Conservation (phyloP, 805 yeast genomes). For the Ogataea dorogensis region DNA sequence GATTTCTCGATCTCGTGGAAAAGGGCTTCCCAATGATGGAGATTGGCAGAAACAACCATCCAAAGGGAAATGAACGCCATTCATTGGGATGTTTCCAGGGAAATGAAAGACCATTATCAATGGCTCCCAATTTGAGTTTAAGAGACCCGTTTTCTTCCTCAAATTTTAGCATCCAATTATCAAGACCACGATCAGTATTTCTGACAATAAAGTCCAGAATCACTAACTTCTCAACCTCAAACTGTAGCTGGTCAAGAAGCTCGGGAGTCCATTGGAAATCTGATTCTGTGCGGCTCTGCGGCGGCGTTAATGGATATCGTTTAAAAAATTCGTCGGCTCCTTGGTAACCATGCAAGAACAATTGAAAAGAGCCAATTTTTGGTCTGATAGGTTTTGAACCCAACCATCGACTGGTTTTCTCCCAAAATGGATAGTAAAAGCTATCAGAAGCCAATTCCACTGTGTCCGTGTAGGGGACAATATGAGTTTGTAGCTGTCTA, state of each 20-base stretch:
- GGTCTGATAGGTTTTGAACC: constrained; percentile 32
- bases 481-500: constrained; percentile 51
- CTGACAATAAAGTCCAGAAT: constrained; percentile 70
- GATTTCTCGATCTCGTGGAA: constrained; percentile 50
- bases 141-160: constrained; percentile 40
- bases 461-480: constrained; percentile 67
- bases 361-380: constrained; percentile 68
- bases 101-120: constrained; percentile 70
- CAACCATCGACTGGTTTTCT: constrained; percentile 29
- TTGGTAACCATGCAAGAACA: constrained; percentile 55
- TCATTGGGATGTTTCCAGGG: constrained; percentile 86
- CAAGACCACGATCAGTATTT: constrained; percentile 72
- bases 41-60: constrained; percentile 70
- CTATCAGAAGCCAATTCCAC: constrained; percentile 46
- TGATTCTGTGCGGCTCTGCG: constrained; percentile 7
- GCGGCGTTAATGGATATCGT: too few species aligned
- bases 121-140: constrained; percentile 58
- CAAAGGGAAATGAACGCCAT: constrained; percentile 77
- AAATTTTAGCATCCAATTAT: constrained; percentile 73
- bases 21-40: constrained; percentile 68
- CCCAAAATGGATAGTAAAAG: constrained; percentile 55
- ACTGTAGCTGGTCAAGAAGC: constrained; percentile 49
- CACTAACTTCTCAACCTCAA: constrained; percentile 66
- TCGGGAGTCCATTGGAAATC: constrained; percentile 55
- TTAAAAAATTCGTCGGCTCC: constrained; percentile 62